phyloP scores from a whole-genome alignment of 257 asterid species.

The Solanum ossicruentum region DNA sequence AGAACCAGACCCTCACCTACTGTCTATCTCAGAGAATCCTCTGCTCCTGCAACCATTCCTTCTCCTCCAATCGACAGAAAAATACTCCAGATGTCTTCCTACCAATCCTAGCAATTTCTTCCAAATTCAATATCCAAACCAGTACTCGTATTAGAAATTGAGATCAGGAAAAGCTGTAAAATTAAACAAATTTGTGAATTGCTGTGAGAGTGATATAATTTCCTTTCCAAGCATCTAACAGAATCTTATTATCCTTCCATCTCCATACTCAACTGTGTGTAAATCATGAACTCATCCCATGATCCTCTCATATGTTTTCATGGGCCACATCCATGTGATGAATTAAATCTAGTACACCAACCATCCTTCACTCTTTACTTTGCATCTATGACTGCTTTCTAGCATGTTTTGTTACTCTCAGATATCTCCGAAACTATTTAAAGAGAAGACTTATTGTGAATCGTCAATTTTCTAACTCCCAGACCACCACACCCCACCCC shows the following conservation, averaged over 20 bases:
- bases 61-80: not conserved
- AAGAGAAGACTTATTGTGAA: not conserved
- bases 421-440: not conserved
- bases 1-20: not conserved
- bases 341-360: not conserved
- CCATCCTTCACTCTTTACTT: not conserved
- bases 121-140: not conserved
- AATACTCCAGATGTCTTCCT: not conserved
- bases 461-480: not conserved
- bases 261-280: not conserved
- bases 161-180: not conserved
- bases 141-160: not conserved
- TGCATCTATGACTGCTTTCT: not conserved
- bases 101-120: not conserved
- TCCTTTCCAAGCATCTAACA: not conserved
- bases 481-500: not conserved
- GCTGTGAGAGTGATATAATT: not conserved
- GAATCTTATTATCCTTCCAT: not conserved
- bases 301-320: not conserved
- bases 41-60: not conserved
- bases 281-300: not conserved
- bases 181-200: not conserved
- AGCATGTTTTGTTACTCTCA: not conserved
- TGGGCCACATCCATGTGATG: not conserved
- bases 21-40: not conserved